Evolutionary conservation across 495 filamentous ascomycete genomes (phyloP), one percentile per base, ranked within the genome.

Genomic region (Lichenothelia convexa): DNA sequence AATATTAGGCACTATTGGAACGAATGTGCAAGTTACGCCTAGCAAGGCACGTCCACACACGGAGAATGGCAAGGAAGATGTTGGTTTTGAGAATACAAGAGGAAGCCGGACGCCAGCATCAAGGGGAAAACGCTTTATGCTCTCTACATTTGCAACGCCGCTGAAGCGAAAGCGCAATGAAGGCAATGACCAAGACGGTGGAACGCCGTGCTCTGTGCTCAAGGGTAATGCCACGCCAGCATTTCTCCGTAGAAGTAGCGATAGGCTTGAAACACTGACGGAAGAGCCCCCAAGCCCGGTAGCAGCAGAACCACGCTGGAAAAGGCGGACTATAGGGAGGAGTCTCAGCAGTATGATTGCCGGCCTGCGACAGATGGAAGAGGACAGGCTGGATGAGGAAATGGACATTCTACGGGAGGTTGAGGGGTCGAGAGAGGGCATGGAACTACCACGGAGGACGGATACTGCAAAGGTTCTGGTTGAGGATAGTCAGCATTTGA

Each of bases 331-430:
- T 7, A 60, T 73, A 16, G 76, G 74, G 0, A 67, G 77, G 36
- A 78, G 78, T 3, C 57, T 97, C 30, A 92, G 82, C 43, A 74
- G 68, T 35, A 62, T 93, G 35, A 76, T 94, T 8, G 73, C 80
- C 30, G 70, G 72, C 11, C 55, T 97, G 44, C 64, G 81, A 13
- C 75, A 74, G 44, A 67, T 87, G 55, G 80, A 91, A 46, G 77
- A 89, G 20, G 79, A 91, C 29, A 32, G 41, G 15, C 37, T 53
- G 38, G 47, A 49, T 15, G 47, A 50, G 18, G 50, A 93, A 18
- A 59, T 83, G 50, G 83, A 93, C 19, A 66, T 78, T n/a, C 54
- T 93, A 45, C 62, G 67, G 11, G 85, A 93, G 53, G 9, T 29
- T 9, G n/a, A n/a, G n/a, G n/a, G n/a, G n/a, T n/a, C n/a, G n/a